Percentiles rank a stretch among this genome's conserved stretches.
phyloP scores from a whole-genome alignment of 2,329 filamentous ascomycete species.

The Calonectria montana region DNA sequence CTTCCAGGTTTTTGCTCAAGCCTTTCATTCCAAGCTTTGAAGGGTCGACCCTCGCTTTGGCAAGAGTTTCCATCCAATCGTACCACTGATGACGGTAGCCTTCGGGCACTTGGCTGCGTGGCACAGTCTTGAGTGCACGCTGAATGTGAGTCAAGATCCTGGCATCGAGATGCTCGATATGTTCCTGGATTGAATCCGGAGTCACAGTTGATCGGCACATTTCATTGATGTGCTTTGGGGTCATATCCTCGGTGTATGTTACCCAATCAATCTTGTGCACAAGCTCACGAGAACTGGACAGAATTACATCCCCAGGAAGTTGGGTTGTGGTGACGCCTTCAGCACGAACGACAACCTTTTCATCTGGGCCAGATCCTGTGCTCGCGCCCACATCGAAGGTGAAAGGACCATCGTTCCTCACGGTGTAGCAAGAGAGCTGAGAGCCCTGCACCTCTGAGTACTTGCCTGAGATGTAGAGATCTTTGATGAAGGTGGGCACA shows the following conservation, averaged over 20 bases:
- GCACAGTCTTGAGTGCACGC: constrained; percentile 4
- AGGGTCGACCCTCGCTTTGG: not conserved
- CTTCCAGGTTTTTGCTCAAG: constrained; percentile 2
- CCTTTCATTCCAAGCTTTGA: not conserved
- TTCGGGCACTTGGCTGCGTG: not conserved
- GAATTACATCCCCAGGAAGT: constrained; percentile 8
- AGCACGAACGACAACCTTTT: not conserved
- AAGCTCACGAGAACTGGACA: constrained; percentile 8
- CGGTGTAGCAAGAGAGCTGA: constrained; percentile 10
- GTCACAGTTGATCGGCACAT: not conserved
- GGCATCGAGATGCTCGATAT: constrained; percentile 10
- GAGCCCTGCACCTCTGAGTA: constrained; percentile 10
- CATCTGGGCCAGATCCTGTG: not conserved
- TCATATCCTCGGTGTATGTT: constrained; percentile 3
- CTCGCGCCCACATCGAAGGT: constrained; percentile 15
- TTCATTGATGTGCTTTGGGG: constrained; percentile 1
- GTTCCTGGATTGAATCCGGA: not conserved
- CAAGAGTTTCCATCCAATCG: constrained; percentile 18
- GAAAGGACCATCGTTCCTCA: constrained; percentile 1
- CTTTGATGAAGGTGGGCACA: constrained; percentile 15
- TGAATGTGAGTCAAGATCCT: constrained; percentile 14
- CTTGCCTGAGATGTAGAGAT: constrained; percentile 13
- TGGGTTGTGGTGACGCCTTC: constrained; percentile 6
- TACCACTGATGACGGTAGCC: constrained; percentile 20
- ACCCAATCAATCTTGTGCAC: constrained; percentile 14